These are phyloP conservation scores for Suillus paluster DNA, from an alignment of 768 basidiomycete genomes.

Conservation along the genomic window DNA sequence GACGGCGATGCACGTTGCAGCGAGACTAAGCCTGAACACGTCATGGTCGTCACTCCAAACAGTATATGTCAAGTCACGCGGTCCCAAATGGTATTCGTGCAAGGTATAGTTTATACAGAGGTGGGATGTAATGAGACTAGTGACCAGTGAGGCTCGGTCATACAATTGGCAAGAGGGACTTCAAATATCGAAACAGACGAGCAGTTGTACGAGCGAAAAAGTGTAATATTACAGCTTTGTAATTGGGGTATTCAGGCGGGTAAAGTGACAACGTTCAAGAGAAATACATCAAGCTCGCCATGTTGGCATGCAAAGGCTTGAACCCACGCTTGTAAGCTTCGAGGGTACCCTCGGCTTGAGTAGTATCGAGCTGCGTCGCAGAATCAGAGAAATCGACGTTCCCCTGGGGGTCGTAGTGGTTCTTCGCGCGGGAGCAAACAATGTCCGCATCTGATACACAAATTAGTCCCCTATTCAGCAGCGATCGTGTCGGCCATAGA, in stretches of 20 bases:
- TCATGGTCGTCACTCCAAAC: not conserved
- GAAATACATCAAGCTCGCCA: slow-evolving; percentile 63
- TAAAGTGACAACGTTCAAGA: slow-evolving; percentile 33
- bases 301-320: slow-evolving; percentile 57
- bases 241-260: not conserved
- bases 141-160: not conserved
- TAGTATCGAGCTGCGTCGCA: slow-evolving; percentile 50
- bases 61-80: not conserved
- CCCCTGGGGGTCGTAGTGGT: slow-evolving; percentile 74
- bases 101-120: not conserved
- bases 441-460: slow-evolving; percentile 68
- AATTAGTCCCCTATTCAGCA: not conserved
- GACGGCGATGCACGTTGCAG: not conserved
- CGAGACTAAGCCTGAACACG: not conserved
- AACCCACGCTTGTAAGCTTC: slow-evolving; percentile 57
- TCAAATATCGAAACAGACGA: too few species aligned
- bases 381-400: slow-evolving; percentile 63
- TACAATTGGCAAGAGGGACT: not conserved
- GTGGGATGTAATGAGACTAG: not conserved
- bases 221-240: not conserved
- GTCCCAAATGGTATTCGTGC: not conserved
- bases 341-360: slow-evolving; percentile 44
- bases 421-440: slow-evolving; percentile 76
- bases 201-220: not conserved
- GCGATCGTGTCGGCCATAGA: not conserved